Percentiles rank a stretch among this genome's conserved stretches.
Evolutionary conservation across 2,329 filamentous ascomycete genomes (phyloP).

Genomic region (Colletotrichum ledebouriae): DNA sequence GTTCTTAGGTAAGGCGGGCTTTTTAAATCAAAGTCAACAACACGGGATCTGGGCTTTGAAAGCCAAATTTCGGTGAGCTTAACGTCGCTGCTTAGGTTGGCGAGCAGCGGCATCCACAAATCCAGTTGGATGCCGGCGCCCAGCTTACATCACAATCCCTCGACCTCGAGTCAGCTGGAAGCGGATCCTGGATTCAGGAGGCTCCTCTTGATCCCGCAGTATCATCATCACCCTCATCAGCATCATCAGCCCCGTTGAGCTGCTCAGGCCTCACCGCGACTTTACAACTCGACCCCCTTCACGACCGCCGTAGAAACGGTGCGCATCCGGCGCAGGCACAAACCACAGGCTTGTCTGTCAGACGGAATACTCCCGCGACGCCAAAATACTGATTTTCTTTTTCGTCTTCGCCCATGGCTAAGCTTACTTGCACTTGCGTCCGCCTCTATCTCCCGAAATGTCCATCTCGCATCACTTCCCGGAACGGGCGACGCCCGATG

Average conservation of each 20-base stretch:
- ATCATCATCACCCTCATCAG: neutral
- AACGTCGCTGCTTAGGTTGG: neutral
- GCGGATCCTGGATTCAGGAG: neutral
- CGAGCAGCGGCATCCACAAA: neutral
- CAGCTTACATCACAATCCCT: neutral
- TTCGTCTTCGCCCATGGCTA: neutral
- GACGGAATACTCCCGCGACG: slow-evolving; percentile 4
- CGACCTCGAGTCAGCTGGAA: slow-evolving; percentile 9
- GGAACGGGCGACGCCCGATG: neutral
- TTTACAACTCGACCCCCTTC: neutral
- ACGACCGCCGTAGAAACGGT: neutral
- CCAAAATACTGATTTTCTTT: no score
- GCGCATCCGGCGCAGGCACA: neutral
- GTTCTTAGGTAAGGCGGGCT: neutral
- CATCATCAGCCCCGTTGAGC: neutral
- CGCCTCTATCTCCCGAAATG: no score
- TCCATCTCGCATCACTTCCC: neutral
- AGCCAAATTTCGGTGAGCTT: neutral
- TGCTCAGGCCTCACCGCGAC: slow-evolving; percentile 8
- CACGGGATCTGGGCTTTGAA: neutral
- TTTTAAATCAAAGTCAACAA: neutral
- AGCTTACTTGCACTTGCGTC: no score
- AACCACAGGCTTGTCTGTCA: neutral
- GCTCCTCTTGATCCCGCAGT: neutral
- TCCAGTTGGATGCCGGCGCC: neutral